Percentiles rank a stretch among this genome's conserved stretches.
These are phyloP conservation scores for Metschnikowia proteae DNA, from an alignment of 805 yeast species.

Conservation along the genomic window DNA sequence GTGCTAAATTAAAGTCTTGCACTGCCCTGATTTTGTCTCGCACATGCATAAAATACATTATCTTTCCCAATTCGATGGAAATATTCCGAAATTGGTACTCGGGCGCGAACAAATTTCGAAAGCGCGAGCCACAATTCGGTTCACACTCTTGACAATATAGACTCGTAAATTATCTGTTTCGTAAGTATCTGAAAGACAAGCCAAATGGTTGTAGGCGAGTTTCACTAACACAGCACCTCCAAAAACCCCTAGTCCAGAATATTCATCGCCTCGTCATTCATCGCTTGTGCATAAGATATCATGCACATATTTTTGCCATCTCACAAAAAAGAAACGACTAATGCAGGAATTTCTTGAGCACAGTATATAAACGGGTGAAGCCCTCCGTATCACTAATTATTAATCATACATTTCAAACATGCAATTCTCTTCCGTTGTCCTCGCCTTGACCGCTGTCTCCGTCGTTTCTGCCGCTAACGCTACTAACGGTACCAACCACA, in stretches of 20 bases:
- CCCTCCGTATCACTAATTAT: background rate
- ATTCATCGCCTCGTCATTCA: background rate
- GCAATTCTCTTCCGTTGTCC: constrained; percentile 38
- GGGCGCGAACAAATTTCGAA: background rate
- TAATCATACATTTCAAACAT: constrained; percentile 12
- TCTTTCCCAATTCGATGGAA: background rate
- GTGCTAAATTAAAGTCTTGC: background rate
- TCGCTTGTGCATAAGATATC: background rate
- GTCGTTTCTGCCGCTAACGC: constrained; percentile 36
- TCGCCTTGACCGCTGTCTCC: constrained; percentile 37
- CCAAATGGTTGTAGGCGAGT: too few species aligned
- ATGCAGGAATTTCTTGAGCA: constrained; percentile 8
- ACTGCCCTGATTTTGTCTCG: background rate
- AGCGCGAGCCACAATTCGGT: background rate
- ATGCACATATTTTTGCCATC: constrained; percentile 1
- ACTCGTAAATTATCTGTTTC: too few species aligned
- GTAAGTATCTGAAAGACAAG: too few species aligned
- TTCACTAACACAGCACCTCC: too few species aligned
- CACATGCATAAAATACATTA: background rate
- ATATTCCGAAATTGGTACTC: constrained; percentile 1
- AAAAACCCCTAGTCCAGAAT: background rate
- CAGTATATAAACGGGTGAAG: constrained; percentile 9
- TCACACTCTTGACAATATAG: too few species aligned
- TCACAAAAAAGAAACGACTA: constrained; percentile 5
- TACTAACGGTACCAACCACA: constrained; percentile 22